Percentiles rank a stretch among this genome's conserved stretches.
Evolutionary conservation across 306 rosid genomes (phyloP).

Genomic region (Dalbergia cultrata): DNA sequence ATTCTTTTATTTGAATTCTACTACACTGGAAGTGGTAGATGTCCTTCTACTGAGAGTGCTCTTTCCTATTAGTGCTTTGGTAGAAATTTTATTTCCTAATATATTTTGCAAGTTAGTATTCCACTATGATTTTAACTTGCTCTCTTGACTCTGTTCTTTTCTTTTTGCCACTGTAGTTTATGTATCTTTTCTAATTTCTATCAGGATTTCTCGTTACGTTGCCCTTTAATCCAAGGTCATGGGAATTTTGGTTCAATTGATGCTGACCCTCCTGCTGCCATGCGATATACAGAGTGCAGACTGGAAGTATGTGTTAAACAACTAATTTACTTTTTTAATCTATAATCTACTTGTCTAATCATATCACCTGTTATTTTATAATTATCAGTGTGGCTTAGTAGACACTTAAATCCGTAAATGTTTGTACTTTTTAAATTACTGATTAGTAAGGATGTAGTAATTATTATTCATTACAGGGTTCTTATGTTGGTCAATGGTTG

Average conservation of each 20-base stretch:
- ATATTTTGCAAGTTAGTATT: slow-evolving; percentile 20
- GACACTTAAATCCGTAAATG: slow-evolving; percentile 29
- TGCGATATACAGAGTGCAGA: slow-evolving; percentile 99
- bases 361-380: slow-evolving; percentile 33
- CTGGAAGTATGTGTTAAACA: slow-evolving; percentile 70
- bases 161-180: slow-evolving; percentile 16
- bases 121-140: neutral
- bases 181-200: slow-evolving; percentile 15
- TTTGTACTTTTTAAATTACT: slow-evolving; percentile 14
- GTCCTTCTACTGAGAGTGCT: slow-evolving; percentile 2
- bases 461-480: slow-evolving; percentile 5
- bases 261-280: slow-evolving; percentile 99
- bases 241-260: slow-evolving; percentile 98
- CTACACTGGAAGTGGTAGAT: neutral
- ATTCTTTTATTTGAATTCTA: neutral
- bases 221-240: slow-evolving; percentile 92
- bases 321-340: slow-evolving; percentile 20
- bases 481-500: slow-evolving; percentile 13
- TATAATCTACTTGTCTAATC: slow-evolving; percentile 28
- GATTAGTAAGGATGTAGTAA: slow-evolving; percentile 3
- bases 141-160: slow-evolving; percentile 3
- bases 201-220: slow-evolving; percentile 92
- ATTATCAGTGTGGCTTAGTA: slow-evolving; percentile 4
- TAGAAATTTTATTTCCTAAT: neutral
- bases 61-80: neutral